Evolutionary conservation across 805 yeast species (phyloP).

Genomic region (Starmerella bacillaris): DNA sequence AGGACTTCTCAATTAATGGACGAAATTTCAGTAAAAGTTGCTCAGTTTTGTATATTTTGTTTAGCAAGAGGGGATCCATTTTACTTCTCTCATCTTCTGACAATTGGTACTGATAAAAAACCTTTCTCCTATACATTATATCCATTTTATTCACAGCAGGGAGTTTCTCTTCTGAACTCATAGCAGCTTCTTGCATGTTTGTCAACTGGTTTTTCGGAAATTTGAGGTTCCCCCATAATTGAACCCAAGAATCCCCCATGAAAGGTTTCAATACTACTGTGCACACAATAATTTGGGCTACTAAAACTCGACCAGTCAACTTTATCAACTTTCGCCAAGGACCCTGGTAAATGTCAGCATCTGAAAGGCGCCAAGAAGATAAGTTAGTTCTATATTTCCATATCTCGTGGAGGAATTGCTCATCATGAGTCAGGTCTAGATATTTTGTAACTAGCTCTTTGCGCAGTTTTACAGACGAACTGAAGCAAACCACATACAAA

Average conservation of each 20-base stretch:
- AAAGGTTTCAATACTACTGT: neutral
- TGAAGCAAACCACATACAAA: too few relatives aligned
- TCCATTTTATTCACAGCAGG: neutral
- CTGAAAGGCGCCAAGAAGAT: neutral
- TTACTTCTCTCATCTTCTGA: neutral
- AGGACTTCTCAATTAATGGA: neutral
- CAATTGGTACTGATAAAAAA: neutral
- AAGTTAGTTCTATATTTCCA: too few relatives aligned
- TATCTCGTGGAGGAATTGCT: too few relatives aligned
- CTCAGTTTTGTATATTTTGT: neutral
- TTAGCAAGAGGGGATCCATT: neutral
- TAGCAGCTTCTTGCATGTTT: neutral
- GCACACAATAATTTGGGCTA: slow-evolving; percentile 3
- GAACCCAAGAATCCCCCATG: neutral
- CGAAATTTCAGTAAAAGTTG: neutral
- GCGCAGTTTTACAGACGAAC: too few relatives aligned
- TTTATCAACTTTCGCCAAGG: slow-evolving; percentile 6
- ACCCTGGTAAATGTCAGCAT: slow-evolving; percentile 9
- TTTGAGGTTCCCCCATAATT: neutral
- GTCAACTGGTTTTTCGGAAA: neutral
- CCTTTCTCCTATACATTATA: neutral
- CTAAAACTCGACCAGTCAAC: slow-evolving; percentile 1
- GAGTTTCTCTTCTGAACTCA: neutral
- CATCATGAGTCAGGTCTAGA: too few relatives aligned
- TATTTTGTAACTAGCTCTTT: too few relatives aligned